phyloP scores from a whole-genome alignment of 345 rosid species.

The Aegle marmelos region DNA sequence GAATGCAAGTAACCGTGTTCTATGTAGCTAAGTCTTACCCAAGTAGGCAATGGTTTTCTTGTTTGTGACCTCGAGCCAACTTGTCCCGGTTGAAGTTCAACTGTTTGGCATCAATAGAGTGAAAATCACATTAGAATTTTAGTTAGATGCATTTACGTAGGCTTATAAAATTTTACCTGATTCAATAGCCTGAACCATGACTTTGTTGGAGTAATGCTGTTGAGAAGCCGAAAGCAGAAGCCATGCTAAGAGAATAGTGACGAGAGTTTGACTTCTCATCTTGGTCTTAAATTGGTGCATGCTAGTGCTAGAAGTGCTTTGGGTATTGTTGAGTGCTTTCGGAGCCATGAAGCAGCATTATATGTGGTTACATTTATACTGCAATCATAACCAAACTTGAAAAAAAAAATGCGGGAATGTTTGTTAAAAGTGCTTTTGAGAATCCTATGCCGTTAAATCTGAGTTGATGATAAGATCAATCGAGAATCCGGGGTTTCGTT shows the following conservation, averaged over 20 bases:
- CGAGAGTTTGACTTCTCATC: slow-evolving; percentile 35
- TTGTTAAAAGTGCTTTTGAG: slow-evolving; percentile 34
- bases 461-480: slow-evolving; percentile 21
- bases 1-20: background rate
- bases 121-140: background rate
- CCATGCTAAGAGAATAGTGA: slow-evolving; percentile 31
- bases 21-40: slow-evolving; percentile 26
- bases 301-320: slow-evolving; percentile 22
- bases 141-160: background rate
- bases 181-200: slow-evolving; percentile 38
- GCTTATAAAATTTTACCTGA: slow-evolving; percentile 30
- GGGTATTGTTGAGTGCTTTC: slow-evolving; percentile 2
- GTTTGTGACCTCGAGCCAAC: slow-evolving; percentile 14
- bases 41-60: slow-evolving; percentile 21
- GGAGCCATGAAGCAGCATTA: slow-evolving; percentile 21
- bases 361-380: slow-evolving; percentile 11
- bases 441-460: slow-evolving; percentile 39
- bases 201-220: slow-evolving; percentile 13
- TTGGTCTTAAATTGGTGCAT: slow-evolving; percentile 17
- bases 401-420: slow-evolving; percentile 23
- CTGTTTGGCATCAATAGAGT: slow-evolving; percentile 19
- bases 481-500: slow-evolving; percentile 23
- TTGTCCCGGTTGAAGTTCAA: slow-evolving; percentile 30
- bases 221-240: slow-evolving; percentile 35
- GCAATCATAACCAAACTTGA: slow-evolving; percentile 44